These are phyloP conservation scores for Corynascus novoguineensis DNA, from an alignment of 495 filamentous ascomycete species.

Conservation along the genomic window DNA sequence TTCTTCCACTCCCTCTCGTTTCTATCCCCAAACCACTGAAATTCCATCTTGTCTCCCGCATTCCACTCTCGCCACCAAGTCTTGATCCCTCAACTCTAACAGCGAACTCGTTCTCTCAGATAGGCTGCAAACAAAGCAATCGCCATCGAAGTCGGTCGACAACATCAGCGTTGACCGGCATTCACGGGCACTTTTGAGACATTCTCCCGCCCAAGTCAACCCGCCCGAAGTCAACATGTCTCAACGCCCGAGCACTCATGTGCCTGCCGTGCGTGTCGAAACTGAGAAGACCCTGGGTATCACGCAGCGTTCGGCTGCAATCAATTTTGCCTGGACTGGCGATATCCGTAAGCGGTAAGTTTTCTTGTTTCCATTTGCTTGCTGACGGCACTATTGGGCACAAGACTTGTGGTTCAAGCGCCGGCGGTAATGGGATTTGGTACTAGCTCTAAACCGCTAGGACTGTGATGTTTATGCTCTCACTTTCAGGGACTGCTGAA, in stretches of 20 bases:
- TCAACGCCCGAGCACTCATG: conserved; percentile 27
- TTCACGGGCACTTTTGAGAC: conserved; percentile 2
- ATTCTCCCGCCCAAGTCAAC: conserved; percentile 12
- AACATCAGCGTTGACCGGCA: neutral
- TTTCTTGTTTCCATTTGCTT: neutral
- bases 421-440: neutral
- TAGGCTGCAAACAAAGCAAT: conserved; percentile 5
- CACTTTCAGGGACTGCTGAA: neutral
- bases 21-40: neutral
- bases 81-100: conserved; percentile 4
- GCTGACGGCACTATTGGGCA: neutral
- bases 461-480: neutral
- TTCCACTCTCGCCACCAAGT: neutral
- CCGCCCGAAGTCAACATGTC: conserved; percentile 24
- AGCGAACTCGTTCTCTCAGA: neutral
- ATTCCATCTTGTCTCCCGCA: neutral
- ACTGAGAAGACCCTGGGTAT: conserved; percentile 36
- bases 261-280: conserved; percentile 31
- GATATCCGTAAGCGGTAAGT: conserved; percentile 38
- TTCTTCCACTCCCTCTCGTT: neutral
- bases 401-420: neutral
- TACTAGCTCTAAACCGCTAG: neutral
- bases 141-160: neutral
- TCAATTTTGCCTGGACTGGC: conserved; percentile 33
- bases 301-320: conserved; percentile 29